phyloP scores from a whole-genome alignment of 2,329 filamentous ascomycete genomes.

The Fusarium acutatum region DNA sequence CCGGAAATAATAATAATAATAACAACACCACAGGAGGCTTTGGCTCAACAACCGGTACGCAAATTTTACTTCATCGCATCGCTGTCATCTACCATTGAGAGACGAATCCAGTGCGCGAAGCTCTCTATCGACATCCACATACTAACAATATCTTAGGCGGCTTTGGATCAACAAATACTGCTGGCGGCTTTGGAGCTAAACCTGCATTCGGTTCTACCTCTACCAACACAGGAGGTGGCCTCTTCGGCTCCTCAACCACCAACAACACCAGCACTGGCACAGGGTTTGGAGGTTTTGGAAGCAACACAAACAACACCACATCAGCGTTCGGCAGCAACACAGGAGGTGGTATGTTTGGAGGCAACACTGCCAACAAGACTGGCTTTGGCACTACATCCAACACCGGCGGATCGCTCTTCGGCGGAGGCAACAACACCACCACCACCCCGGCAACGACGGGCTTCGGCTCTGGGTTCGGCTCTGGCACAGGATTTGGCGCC shows the following conservation, averaged over 20 bases:
- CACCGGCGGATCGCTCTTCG: constrained; percentile 58
- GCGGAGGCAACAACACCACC: constrained; percentile 45
- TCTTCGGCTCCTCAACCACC: constrained; percentile 56
- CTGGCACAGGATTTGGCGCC: constrained; percentile 54
- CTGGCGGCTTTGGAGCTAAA: constrained; percentile 54
- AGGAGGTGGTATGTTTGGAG: constrained; percentile 64
- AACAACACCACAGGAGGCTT: constrained; percentile 48
- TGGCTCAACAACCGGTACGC: constrained; percentile 48
- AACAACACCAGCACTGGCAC: constrained; percentile 49
- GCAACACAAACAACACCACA: constrained; percentile 44
- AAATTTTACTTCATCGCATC: constrained; percentile 18
- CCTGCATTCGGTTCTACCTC: constrained; percentile 62
- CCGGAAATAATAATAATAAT: constrained; percentile 40
- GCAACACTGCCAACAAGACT: constrained; percentile 55
- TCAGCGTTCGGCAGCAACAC: constrained; percentile 51
- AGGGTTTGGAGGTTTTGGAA: constrained; percentile 54
- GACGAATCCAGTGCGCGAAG: constrained; percentile 13
- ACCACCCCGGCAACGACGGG: constrained; percentile 44
- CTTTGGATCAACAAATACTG: constrained; percentile 49
- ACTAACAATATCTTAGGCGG: constrained; percentile 43
- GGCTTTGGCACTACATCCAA: constrained; percentile 57
- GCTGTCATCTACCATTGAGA: constrained; percentile 30
- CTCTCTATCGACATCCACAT: constrained; percentile 6
- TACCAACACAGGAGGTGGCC: constrained; percentile 50
- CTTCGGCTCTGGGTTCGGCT: constrained; percentile 53